phyloP scores from a whole-genome alignment of 139 green algal species.

The Pseudopediastrum boryanum region DNA sequence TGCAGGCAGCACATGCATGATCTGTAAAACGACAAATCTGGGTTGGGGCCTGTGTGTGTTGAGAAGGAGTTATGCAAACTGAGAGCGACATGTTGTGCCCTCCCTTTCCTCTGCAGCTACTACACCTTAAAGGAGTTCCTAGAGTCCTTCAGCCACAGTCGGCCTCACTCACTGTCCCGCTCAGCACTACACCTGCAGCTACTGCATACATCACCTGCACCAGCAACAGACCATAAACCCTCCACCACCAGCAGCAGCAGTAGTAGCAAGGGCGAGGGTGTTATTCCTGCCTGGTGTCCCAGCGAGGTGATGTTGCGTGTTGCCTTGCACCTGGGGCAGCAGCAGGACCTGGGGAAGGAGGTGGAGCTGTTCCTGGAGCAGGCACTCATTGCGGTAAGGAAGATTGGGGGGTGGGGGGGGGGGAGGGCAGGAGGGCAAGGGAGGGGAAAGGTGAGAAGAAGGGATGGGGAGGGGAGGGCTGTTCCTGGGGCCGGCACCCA shows the following conservation, averaged over 20 bases:
- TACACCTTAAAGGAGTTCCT: constrained; percentile 15
- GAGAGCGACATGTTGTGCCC: no score
- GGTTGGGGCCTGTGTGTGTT: no score
- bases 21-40: no score
- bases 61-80: no score
- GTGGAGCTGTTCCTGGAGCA: constrained; percentile 77
- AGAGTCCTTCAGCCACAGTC: neutral
- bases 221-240: neutral
- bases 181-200: constrained; percentile 59
- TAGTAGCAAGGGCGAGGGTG: neutral
- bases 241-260: neutral
- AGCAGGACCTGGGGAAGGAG: constrained; percentile 37
- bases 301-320: constrained; percentile 48
- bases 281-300: constrained; percentile 52
- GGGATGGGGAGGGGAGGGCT: no score
- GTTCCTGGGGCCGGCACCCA: constrained; percentile 77
- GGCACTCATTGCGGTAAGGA: constrained; percentile 72
- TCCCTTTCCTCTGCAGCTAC: constrained; percentile 7
- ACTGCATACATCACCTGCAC: neutral
- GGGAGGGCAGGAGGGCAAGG: no score
- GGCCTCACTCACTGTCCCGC: constrained; percentile 48
- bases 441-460: no score
- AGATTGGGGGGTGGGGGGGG: no score
- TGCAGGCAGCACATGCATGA: no score
- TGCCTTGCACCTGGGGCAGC: constrained; percentile 8